These are phyloP conservation scores for Magnusiomyces clavatus DNA, from an alignment of 1,139 yeast species.

Conservation along the genomic window DNA sequence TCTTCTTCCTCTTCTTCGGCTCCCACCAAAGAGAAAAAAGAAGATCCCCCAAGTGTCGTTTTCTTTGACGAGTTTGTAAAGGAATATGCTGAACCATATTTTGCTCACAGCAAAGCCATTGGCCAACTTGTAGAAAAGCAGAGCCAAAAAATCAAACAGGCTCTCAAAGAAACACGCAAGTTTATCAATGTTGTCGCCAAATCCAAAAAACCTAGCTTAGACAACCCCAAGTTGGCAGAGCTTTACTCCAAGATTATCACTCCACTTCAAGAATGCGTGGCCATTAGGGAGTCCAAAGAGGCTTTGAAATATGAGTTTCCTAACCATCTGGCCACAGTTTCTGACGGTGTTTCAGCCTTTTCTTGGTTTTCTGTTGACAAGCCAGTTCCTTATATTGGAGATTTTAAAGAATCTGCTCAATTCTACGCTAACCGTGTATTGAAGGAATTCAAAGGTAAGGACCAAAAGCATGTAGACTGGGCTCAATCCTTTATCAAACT, in stretches of 20 bases:
- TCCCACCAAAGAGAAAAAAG: conserved; percentile 14
- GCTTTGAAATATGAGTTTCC: conserved; percentile 59
- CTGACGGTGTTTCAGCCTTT: conserved; percentile 83
- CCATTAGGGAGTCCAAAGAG: conserved; percentile 50
- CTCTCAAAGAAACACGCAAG: conserved; percentile 51
- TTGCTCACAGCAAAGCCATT: conserved; percentile 10
- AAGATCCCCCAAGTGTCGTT: conserved; percentile 20
- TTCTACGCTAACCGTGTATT: conserved; percentile 89
- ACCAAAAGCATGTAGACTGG: conserved; percentile 69
- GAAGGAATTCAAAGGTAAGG: conserved; percentile 72
- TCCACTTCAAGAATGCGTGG: conserved; percentile 48
- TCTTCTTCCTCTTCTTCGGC: conserved; percentile 17
- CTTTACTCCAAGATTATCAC: conserved; percentile 65
- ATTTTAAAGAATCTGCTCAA: conserved; percentile 83
- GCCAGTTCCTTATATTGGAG: conserved; percentile 65
- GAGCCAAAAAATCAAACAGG: conserved; percentile 37
- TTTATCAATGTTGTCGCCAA: conserved; percentile 54
- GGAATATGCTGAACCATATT: conserved; percentile 51
- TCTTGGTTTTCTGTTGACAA: conserved; percentile 84
- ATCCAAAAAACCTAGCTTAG: conserved; percentile 59
- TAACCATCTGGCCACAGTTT: conserved; percentile 71
- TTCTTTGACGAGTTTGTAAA: conserved; percentile 47
- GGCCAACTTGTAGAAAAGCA: conserved; percentile 16
- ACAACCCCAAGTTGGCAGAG: conserved; percentile 42
- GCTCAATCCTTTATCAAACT: conserved; percentile 55